Evolutionary conservation across 192 early-diverging fungal genomes (phyloP).

Genomic region (Funneliformis mosseae): DNA sequence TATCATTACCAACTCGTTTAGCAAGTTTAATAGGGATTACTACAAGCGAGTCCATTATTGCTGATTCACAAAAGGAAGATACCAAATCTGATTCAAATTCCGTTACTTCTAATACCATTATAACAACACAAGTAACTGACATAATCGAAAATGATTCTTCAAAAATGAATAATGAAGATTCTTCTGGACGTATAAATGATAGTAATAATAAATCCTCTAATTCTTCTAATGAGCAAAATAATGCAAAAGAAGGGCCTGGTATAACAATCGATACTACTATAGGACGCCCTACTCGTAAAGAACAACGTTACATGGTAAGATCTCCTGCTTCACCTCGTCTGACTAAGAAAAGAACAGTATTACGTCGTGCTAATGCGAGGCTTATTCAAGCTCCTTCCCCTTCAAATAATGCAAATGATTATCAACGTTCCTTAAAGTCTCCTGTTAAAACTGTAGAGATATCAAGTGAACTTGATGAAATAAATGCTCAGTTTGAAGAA

Average conservation of each 20-base stretch:
- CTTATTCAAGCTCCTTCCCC: constrained; percentile 6
- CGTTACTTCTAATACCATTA: background rate
- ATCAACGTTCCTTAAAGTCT: background rate
- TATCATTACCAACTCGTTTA: constrained; percentile 6
- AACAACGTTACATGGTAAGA: constrained; percentile 23
- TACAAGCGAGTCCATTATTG: background rate
- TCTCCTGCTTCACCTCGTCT: constrained; percentile 28
- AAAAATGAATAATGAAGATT: background rate
- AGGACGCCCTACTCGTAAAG: background rate
- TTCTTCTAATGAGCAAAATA: background rate
- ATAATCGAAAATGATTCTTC: background rate
- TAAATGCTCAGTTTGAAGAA: constrained; percentile 30
- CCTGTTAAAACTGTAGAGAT: constrained; percentile 17
- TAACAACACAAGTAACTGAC: background rate
- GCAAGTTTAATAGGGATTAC: constrained; percentile 3
- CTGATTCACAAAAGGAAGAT: background rate
- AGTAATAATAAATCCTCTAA: background rate
- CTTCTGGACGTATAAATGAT: background rate
- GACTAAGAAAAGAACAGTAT: constrained; percentile 16
- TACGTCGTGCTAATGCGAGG: constrained; percentile 19
- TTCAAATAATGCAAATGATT: background rate
- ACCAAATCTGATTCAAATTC: background rate
- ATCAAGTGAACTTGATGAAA: constrained; percentile 30
- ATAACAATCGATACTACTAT: constrained; percentile 25
- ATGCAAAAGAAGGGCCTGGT: background rate